Base-by-base conservation (phyloP, 495 filamentous ascomycete species). In the Aspergillus bridgeri region DNA sequence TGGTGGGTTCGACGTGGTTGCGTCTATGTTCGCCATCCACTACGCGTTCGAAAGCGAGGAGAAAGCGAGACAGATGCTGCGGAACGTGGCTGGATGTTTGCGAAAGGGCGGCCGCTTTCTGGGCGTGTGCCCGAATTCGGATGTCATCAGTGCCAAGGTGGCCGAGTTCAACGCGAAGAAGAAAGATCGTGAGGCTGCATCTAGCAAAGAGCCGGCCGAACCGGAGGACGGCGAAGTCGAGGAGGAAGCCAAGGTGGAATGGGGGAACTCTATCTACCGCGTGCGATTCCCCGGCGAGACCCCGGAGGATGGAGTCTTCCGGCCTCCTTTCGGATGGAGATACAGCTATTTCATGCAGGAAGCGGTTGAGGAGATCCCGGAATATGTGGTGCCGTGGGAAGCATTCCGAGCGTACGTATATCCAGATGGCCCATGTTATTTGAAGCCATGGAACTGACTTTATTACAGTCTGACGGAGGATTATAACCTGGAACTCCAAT, bases 21-120 rank as follows among this genome's bases (percentile, higher is more conserved):
- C 88, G 55, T 96, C 95, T 82, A 98, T 98, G 94, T 98, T 98
- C 65, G 92, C 91, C 67, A 96, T 98, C 85, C 94, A 98, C 75
- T 98, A 98, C 67, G 92, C 95, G 0, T 98, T 97, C 63, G 95
- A 98, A 72, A 90, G 78, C 57, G 90, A 98, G 70, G 81, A 80
- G 6, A 95, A 96, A 69, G 87, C 92, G 11, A 83, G 92, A 20
- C 87, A 85, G 53, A 98, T 98, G 94, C 81, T 98, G 51, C 82
- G 84, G 68, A 98, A 98, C 68, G 94, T 98, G 13, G 85, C 94
- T 2, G 88, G 91, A 5, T 81, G 86, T 23, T 71, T 98, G 64
- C 95, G 91, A 71, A 96, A 97, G 66, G 94, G 94, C 19, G 94
- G 94, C 8, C 85, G 91, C 42, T 96, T 98, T 70, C 82, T 98